Base-by-base conservation (phyloP, 495 filamentous ascomycete species). In the Aspergillus affinis region DNA sequence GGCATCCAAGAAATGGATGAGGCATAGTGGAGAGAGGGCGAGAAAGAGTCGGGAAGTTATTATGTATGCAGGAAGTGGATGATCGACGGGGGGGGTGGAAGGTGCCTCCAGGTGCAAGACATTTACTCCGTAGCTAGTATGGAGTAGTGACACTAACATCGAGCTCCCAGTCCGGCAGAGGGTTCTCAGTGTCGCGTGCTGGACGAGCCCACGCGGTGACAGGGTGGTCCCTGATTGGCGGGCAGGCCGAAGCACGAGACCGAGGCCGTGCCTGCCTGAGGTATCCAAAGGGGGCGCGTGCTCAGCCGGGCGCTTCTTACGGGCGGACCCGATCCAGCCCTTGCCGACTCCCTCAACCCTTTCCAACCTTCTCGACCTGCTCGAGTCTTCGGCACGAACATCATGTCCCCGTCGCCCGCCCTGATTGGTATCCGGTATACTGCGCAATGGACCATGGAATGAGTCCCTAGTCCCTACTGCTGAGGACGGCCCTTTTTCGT, bases 131-230 rank as follows among this genome's bases (percentile, higher is more conserved):
- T n/a, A n/a, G n/a, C n/a, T n/a, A n/a, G n/a, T 26, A 26, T 26
- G 23, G 23, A 26, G 23, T 26, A 26, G 23, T n/a, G 23, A 26
- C 23, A 26, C 23, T 26, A 26, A 26, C 2, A 26, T 26, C 2
- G 23, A 26, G 23, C 23, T 26, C 23, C 23, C 48, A 13, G 10
- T 29, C 29, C 19, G 27, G 67, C n/a, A n/a, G n/a, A n/a, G n/a
- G n/a, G n/a, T n/a, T n/a, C n/a, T n/a, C n/a, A n/a, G 72, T 80
- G 77, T 80, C 77, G 77, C 77, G 77, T 80, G 77, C 77, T 78
- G 74, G 58, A 46, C 54, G 51, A 57, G 71, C 72, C 71, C 74
- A 74, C 74, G 72, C 70, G 75, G 61, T 54, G 54, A 52, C 63
- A 64, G 53, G 3, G 54, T 18, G 47, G 23, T 12, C 41, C 50